phyloP scores from a whole-genome alignment of 1,284 basidiomycete genomes.

The Cutaneotrichosporon dermatis region DNA sequence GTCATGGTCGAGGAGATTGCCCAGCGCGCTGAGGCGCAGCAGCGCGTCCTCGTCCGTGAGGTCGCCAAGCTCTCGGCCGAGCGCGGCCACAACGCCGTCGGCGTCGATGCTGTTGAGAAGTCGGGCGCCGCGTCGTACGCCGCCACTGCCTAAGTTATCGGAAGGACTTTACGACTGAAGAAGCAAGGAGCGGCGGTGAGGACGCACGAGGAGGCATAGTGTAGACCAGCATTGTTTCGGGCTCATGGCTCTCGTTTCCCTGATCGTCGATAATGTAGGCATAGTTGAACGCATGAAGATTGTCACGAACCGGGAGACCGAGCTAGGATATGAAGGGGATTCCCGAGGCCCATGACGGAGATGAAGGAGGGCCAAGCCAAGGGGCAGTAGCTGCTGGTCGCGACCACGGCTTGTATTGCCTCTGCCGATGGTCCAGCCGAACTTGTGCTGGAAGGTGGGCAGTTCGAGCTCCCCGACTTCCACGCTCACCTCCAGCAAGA shows the following conservation, averaged over 20 bases:
- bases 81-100: conserved; percentile 7
- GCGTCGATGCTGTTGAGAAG: conserved; percentile 7
- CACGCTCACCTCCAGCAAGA: too few species aligned
- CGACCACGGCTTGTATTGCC: too few species aligned
- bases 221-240: neutral
- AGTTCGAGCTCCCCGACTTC: too few species aligned
- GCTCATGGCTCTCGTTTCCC: neutral
- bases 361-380: too few species aligned
- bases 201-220: neutral
- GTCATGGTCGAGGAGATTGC: conserved; percentile 20
- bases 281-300: neutral
- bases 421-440: too few species aligned
- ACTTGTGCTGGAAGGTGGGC: too few species aligned
- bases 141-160: neutral
- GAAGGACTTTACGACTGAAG: neutral
- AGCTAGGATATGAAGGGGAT: too few species aligned
- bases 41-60: conserved; percentile 20
- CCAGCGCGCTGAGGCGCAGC: conserved; percentile 20
- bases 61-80: conserved; percentile 11
- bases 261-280: conserved; percentile 2
- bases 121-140: neutral
- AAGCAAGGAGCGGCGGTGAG: neutral
- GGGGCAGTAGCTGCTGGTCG: too few species aligned
- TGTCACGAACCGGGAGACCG: too few species aligned
- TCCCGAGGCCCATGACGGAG: too few species aligned